Evolutionary conservation across 1,284 basidiomycete genomes (phyloP), one percentile per base, ranked within the genome.

Genomic region (Paramarasmius palmivorus): DNA sequence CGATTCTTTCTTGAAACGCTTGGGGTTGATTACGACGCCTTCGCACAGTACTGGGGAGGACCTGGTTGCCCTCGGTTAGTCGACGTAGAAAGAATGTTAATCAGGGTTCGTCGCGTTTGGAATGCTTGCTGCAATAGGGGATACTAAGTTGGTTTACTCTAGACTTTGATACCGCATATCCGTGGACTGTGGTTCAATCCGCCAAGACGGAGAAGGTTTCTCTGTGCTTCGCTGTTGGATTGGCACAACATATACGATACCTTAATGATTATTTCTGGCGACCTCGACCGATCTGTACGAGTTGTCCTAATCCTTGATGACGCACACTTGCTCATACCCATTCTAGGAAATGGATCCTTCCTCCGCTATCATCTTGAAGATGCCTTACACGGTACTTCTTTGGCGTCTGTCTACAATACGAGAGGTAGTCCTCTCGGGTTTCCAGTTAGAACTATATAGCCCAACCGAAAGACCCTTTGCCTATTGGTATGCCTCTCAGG

Each of bases 371-470:
- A 22, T 51, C 25, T 8, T 52, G 3, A 48, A 75, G 25, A 56
- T 82, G 5, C 78, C 81, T 2, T 66, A 73, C 3, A 73, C 76
- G 0, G 75, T 82, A 2, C 69, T 85, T 15, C 59, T 82, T 14
- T 82, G 85, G 74, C 78, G 88, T 47, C 67, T 91, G 22, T 71
- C 78, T 4, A 71, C 79, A 20, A 75, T 90, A 9, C 75, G 82
- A 36, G 88, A 93, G 58, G 75, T 93, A 17, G 69, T 91, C 8
- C 72, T 88, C 46, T 83, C 87, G 0, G 92, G 90, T 1, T 88
- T 91, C 58, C 89, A 92, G 63, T 72, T 92, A 23, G 85, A 89
- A 41, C 68, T 94, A 7, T 92, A 93, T 61, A 74, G 80, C 7
- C 66, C 73, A 0, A 78, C 86, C 38, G 91, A 93, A 63, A 78